Evolutionary conservation across 306 rosid species (phyloP), one percentile per base, ranked within the genome.

Genomic region (Vigna hirtella): DNA sequence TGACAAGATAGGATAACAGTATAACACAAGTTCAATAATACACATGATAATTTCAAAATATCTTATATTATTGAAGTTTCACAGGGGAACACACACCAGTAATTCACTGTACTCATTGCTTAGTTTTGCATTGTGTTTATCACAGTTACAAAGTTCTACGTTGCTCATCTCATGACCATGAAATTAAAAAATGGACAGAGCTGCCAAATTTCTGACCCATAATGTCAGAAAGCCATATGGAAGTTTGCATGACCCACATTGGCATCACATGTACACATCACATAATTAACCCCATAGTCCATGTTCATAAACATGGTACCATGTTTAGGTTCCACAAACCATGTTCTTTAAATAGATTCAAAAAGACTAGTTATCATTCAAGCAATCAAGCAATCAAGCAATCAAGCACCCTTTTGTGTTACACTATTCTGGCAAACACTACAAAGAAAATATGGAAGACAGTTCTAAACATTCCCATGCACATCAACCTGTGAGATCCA

Each of bases 401-500:
- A 24, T 68, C 88, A 85, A 73, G 73, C 82, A 79, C 76, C 73
- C 26, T 77, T 73, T 51, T 72, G 62, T 63, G 38, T 11, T 22
- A 43, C 55, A 43, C 57, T 12, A 7, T 76, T 68, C 47, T 13
- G 72, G 32, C 78, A 45, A 65, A 73, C 56, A 70, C 28, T 63
- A 38, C 12, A 63, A 36, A 73, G 43, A 68, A 59, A 77, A 73
- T 34, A 84, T 88, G 91, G 84, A 79, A 83, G 13, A 72, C 55
- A 34, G 56, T 47, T 80, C 85, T 8, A 72, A 70, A 74, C n/a
- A 70, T 0, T 48, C 73, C 6, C 50, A 45, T 15, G 20, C 83
- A 47, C 87, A 81, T 66, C 93, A 80, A 55, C 97, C 91, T 1
- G 13, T 85, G 48, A 89, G 98, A 66, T 92, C 98, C 6, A 90